Base-by-base conservation (phyloP, 1,284 basidiomycete species). In the Pseudozyma sp. region DNA sequence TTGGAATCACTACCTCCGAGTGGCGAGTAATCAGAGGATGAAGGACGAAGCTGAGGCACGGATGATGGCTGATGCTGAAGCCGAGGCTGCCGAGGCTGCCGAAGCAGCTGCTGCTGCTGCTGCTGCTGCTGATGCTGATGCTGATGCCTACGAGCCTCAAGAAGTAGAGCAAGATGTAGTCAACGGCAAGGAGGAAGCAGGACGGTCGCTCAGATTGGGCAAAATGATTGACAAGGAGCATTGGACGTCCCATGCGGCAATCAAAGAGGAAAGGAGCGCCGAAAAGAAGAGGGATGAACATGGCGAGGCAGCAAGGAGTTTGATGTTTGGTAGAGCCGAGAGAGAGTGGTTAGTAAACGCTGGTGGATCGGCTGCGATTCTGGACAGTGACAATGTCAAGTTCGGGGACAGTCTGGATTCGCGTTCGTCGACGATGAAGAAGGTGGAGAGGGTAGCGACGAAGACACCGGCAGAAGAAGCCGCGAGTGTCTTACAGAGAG, bases 321-420 rank as follows among this genome's bases (percentile, higher is more conserved):
- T 76, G 8, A 73, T 69, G 62, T 76, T 76, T 40, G 73, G 70
- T 21, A 52, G 73, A 6, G 36, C 49, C 18, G 73, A 76, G 49
- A 39, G 73, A 12, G 73, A 76, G 47, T 76, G 73, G 73, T 36
- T 76, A 11, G 57, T 63, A 39, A 76, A 76, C 13, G 70, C 69
- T 6, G 65, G 65, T 14, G 69, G 68, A 1, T 36, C 57, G 0
- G 11, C 10, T 13, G 64, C 56, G 9, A 54, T 64, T 12, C 4
- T 50, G 9, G 43, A 56, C 12, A 55, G 56, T 19, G 35, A 43
- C 0, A 1, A 18, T 21, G 52, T 16, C 6, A 31, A 31, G 25
- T 31, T 31, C 25, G 40, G 11, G 10, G 13, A 5, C 8, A 18
- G 7, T 14, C 7, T 14, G n/a, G 8, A 18, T 35, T 16, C 10